phyloP scores from a whole-genome alignment of 1,139 yeast genomes.

The Hansenula anomala region DNA sequence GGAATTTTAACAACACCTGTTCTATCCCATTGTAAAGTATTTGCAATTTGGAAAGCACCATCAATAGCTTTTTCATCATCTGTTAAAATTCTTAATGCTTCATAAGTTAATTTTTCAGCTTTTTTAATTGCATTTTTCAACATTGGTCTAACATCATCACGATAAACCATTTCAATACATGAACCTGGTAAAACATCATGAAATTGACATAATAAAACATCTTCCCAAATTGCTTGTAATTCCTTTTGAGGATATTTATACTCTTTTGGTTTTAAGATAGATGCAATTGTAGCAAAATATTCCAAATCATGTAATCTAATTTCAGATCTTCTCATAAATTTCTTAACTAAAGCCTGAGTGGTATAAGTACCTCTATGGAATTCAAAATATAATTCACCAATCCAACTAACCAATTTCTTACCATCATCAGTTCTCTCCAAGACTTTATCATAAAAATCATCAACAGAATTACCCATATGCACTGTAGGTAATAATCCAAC shows the following conservation, averaged over 20 bases:
- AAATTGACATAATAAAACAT: constrained; percentile 85
- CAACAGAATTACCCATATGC: constrained; percentile 64
- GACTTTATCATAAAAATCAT: constrained; percentile 70
- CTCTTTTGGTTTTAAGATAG: constrained; percentile 39
- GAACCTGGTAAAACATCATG: constrained; percentile 97
- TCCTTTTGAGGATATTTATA: constrained; percentile 70
- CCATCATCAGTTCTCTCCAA: constrained; percentile 64
- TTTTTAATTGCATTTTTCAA: constrained; percentile 50
- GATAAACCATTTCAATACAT: constrained; percentile 90
- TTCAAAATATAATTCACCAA: constrained; percentile 90
- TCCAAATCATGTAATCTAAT: constrained; percentile 80
- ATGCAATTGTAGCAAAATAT: constrained; percentile 71
- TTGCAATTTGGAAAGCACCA: constrained; percentile 32
- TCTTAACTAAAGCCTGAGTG: constrained; percentile 83
- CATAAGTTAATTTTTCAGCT: constrained; percentile 47
- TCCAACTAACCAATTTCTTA: constrained; percentile 72
- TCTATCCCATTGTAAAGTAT: constrained; percentile 70
- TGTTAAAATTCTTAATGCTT: constrained; percentile 43
- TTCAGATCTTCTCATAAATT: constrained; percentile 76
- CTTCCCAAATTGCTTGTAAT: constrained; percentile 77
- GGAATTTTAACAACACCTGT: constrained; percentile 44
- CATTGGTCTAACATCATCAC: constrained; percentile 86
- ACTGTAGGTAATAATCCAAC: constrained; percentile 80
- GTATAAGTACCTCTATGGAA: constrained; percentile 97
- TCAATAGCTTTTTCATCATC: constrained; percentile 7